Evolutionary conservation across 768 basidiomycete genomes (phyloP).

Genomic region (Serendipita sp.): DNA sequence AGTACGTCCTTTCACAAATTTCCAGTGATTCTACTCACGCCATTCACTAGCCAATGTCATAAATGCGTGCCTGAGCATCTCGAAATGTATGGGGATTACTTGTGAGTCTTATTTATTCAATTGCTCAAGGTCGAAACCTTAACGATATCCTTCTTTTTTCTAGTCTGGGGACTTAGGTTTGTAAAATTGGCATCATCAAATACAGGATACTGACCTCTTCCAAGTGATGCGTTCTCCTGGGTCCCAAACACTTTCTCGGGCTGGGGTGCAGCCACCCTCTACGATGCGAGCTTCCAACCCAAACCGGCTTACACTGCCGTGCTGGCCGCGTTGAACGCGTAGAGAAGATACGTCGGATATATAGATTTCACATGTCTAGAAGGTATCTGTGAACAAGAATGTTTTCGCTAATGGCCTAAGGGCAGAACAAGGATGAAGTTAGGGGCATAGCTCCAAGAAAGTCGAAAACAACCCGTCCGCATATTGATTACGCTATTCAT

Average conservation of each 20-base stretch:
- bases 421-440: too few species aligned
- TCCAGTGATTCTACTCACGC: not conserved
- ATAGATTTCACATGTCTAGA: too few species aligned
- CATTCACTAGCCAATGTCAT: constrained; percentile 19
- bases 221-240: constrained; percentile 9
- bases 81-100: constrained; percentile 32
- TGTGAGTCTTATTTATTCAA: constrained; percentile 18
- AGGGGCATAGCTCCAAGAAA: not conserved
- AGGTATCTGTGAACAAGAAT: too few species aligned
- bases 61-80: constrained; percentile 28
- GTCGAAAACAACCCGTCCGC: too few species aligned
- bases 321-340: constrained; percentile 14
- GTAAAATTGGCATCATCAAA: constrained; percentile 27
- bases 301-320: constrained; percentile 25
- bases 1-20: not conserved
- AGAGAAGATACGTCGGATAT: too few species aligned
- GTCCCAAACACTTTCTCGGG: not conserved
- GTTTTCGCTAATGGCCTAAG: too few species aligned
- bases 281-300: constrained; percentile 29
- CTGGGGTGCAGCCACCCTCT: constrained; percentile 24
- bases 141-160: not conserved
- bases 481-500: not conserved
- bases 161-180: constrained; percentile 12
- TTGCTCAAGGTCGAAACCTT: not conserved
- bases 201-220: constrained; percentile 15